A percentile compares a stretch with the other conserved stretches of the same genome.
phyloP scores from a whole-genome alignment of 345 rosid species.

The Hibiscus tridactylites region DNA sequence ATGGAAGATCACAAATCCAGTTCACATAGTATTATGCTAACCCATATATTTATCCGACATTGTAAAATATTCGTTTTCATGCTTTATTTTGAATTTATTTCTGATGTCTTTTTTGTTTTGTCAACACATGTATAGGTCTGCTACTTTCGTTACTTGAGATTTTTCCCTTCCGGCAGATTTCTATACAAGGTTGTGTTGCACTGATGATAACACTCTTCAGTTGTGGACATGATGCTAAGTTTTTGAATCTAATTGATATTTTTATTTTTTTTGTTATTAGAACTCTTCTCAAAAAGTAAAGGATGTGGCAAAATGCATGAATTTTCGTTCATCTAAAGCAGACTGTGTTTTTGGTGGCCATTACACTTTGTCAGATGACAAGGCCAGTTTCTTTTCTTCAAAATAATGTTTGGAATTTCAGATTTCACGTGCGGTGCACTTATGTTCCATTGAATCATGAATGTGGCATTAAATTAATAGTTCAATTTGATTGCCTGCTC shows the following conservation, averaged over 20 bases:
- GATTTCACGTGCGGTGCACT: background rate
- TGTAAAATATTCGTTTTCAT: background rate
- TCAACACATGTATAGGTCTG: conserved; percentile 52
- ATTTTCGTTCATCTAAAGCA: conserved; percentile 61
- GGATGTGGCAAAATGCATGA: conserved; percentile 81
- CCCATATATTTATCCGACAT: background rate
- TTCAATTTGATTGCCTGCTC: background rate
- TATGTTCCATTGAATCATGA: background rate
- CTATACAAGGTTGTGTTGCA: conserved; percentile 67
- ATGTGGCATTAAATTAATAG: background rate
- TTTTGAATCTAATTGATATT: conserved; percentile 9
- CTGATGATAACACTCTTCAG: background rate
- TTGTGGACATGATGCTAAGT: background rate
- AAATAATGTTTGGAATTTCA: background rate
- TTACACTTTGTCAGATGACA: conserved; percentile 67
- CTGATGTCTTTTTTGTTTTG: background rate
- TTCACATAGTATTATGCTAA: conserved; percentile 60
- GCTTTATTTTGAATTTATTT: background rate
- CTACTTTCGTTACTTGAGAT: conserved; percentile 82
- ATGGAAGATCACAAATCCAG: conserved; percentile 91
- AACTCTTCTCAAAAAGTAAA: conserved; percentile 81
- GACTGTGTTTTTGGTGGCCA: conserved; percentile 67
- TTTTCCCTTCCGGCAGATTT: conserved; percentile 84
- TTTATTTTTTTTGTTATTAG: conserved; percentile 28
- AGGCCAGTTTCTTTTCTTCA: conserved; percentile 32